Evolutionary conservation across 2,329 filamentous ascomycete species (phyloP), one percentile per base, ranked within the genome.

Genomic region (Paecilomyces fulvus): DNA sequence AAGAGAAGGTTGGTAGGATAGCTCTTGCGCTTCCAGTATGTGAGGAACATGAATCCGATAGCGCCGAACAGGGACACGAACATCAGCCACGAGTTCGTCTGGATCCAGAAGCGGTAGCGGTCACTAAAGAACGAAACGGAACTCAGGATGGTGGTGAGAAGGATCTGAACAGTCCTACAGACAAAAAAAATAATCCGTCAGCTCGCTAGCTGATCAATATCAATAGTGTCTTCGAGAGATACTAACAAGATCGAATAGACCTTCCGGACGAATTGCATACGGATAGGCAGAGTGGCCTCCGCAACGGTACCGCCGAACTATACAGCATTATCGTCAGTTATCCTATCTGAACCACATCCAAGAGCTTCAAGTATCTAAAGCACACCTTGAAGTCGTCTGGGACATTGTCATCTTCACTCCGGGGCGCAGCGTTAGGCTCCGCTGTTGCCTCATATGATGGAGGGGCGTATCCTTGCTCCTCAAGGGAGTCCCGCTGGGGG

Each of bases 1-100:
- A 99, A 97, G 57, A 96, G 78, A 2, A 99, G 83, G 75, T 99
- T 99, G 59, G 88, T 91, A 0, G 94, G 94, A 74, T 96, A 96
- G 23, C 88, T 92, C 75, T 94, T 92, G 77, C 90, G 88, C 77
- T 96, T 96, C 90, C 91, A 96, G 80, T 86, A 96, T 33, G 92
- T 96, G 58, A 94, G 80, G 64, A 89, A 78, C 83, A 96, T 87
- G 77, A 95, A 91, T 61, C 80, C 86, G 69, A 95, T 86, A 57
- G 91, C 83, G 61, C 89, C 89, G 72, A 95, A 83, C 65, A 96
- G 82, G 76, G 91, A 95, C 57, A 87, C 76, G 81, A 90, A 94
- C 80, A 97, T 88, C 72, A 96, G 80, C 80, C 84, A 92, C 53
- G 84, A 82, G 66, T 96, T 87, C 57, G 77, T 77, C 72, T 96